A percentile compares a stretch with the other conserved stretches of the same genome.
Conservation (phyloP, 345 rosid species). For the Mercurialis annua region DNA sequence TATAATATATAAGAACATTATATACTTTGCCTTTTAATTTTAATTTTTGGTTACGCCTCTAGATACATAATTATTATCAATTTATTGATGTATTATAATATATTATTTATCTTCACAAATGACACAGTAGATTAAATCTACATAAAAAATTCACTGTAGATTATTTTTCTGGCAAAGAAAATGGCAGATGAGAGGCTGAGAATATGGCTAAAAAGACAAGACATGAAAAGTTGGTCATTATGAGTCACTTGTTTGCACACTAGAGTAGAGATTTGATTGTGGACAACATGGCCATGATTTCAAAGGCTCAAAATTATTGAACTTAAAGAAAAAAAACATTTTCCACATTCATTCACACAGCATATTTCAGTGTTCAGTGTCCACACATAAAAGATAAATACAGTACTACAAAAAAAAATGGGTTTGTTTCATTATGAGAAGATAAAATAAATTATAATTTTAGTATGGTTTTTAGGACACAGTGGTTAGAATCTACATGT, state of each 20-base stretch:
- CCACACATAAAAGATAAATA: background rate
- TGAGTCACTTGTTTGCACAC: slow-evolving; percentile 1
- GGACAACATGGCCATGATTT: background rate
- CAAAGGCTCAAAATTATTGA: background rate
- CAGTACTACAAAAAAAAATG: background rate
- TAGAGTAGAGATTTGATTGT: background rate
- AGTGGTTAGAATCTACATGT: slow-evolving; percentile 11
- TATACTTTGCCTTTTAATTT: too few relatives aligned
- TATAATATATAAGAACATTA: too few relatives aligned
- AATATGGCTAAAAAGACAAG: background rate
- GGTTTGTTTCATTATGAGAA: background rate
- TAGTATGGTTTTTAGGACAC: background rate
- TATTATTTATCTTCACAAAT: too few relatives aligned
- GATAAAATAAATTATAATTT: background rate
- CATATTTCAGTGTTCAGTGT: background rate
- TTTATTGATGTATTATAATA: too few relatives aligned
- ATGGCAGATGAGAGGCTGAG: background rate
- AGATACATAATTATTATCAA: too few relatives aligned
- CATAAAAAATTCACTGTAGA: too few relatives aligned
- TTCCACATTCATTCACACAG: slow-evolving; percentile 1
- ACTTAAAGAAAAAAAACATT: background rate
- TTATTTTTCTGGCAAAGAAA: too few relatives aligned
- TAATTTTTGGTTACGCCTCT: too few relatives aligned
- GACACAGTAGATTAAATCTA: too few relatives aligned
- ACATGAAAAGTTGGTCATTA: background rate